Evolutionary conservation across 176 grass and related monocot genomes (phyloP), one percentile per base, ranked within the genome.

Genomic region (Eragrostis nindensis): DNA sequence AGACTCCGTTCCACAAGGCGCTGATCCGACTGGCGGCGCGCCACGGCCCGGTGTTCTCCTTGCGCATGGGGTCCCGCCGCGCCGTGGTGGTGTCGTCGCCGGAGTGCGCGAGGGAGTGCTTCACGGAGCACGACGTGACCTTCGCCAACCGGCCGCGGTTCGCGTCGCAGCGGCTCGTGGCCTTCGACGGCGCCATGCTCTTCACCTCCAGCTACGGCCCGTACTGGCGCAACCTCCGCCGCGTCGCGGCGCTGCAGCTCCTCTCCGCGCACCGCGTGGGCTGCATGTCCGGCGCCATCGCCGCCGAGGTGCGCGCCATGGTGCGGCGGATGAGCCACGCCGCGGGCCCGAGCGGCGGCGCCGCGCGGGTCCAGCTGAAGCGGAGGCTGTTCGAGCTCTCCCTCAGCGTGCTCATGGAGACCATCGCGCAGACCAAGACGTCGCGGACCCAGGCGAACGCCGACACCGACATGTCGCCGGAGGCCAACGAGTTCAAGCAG

Each of bases 101-200:
- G 8, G 63, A 45, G 0, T 11, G 44, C 54, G 78, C 84, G 38
- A 79, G 22, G 65, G 84, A 88, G 73, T 89, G 87, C 81, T 87
- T 95, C 89, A 90, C 81, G 26, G 80, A 64, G 5, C 59, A 92
- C 47, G 93, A 92, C 73, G 54, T 88, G 47, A 8, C 59, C 69
- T 92, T 95, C 81, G 87, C 89, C 48, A 90, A 90, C 81, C 86
- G 89, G 19, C 89, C 89, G 16, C 79, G 18, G 6, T 70, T 86
- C 55, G 78, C 78, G 0, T 82, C 87, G 0, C 48, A 12, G 36
- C 6, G 12, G 63, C 82, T 83, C 81, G 24, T 62, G 0, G 63
- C 80, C 73, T 80, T 80, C 73, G 67, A 59, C 25, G 84, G 80
- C 84, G 73, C 82, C 14, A 36, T 78, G 63, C 46, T 94, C 39